Conservation (phyloP, 257 asterid genomes). For the Catharanthus roseus region DNA sequence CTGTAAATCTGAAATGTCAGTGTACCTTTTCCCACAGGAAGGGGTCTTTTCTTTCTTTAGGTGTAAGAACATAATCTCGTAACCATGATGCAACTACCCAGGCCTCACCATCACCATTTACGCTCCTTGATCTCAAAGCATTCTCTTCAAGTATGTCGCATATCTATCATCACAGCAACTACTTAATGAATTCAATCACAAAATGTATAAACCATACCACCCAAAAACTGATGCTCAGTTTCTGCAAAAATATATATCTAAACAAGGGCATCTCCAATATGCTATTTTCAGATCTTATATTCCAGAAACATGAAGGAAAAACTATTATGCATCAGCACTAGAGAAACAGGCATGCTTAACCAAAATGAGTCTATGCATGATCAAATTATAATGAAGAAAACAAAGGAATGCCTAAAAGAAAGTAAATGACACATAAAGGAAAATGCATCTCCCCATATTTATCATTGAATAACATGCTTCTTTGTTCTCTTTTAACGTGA, state of each 20-base stretch:
- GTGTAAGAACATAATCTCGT: slow-evolving; percentile 86
- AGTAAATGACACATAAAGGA: background rate
- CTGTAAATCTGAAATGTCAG: slow-evolving; percentile 5
- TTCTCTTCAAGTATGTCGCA: slow-evolving; percentile 89
- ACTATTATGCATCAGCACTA: background rate
- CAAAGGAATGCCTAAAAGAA: background rate
- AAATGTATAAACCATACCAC: background rate
- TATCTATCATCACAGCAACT: slow-evolving; percentile 41
- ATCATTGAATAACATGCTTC: background rate
- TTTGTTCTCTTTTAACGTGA: background rate
- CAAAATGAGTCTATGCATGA: background rate
- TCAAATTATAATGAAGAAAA: background rate
- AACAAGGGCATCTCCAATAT: background rate
- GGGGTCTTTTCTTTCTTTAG: slow-evolving; percentile 73
- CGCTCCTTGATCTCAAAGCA: slow-evolving; percentile 48
- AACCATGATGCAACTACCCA: slow-evolving; percentile 82
- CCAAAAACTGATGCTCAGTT: background rate
- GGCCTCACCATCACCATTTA: slow-evolving; percentile 51
- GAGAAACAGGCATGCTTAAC: background rate
- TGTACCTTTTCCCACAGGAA: slow-evolving; percentile 75
- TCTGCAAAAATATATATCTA: background rate
- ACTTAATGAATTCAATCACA: slow-evolving; percentile 17
- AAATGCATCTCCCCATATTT: background rate
- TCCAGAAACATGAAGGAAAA: background rate
- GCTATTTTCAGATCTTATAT: background rate